phyloP scores from a whole-genome alignment of 257 asterid species.

The Nicotiana tabacum region DNA sequence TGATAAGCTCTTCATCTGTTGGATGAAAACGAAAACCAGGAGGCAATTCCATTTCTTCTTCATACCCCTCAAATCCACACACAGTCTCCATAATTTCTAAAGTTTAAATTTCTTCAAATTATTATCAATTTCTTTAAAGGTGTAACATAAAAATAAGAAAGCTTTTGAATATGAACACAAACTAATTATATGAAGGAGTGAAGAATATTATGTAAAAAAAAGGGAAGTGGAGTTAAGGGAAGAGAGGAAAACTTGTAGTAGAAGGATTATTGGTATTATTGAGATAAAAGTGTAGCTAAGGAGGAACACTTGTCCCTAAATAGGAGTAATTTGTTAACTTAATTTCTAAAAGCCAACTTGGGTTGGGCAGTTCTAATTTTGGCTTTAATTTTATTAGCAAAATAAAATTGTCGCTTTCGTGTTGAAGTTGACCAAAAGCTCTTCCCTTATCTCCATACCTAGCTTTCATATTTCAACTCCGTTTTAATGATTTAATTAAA shows the following conservation, averaged over 20 bases:
- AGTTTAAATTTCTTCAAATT: not conserved
- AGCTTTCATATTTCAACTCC: not conserved
- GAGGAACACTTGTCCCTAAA: constrained; percentile 36
- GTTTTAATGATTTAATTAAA: not conserved
- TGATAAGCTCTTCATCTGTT: constrained; percentile 67
- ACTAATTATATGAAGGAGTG: not conserved
- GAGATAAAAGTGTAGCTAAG: constrained; percentile 25
- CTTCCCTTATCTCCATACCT: not conserved
- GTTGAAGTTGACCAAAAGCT: constrained; percentile 3
- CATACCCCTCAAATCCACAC: not conserved
- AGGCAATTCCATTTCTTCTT: constrained; percentile 47
- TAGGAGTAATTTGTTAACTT: constrained; percentile 20
- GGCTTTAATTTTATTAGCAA: not conserved
- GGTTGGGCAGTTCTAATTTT: constrained; percentile 7
- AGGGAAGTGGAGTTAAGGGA: constrained; percentile 16
- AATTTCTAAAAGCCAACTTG: not conserved
- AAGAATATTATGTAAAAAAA: not conserved
- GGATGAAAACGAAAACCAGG: constrained; percentile 83
- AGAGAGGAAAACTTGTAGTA: constrained; percentile 18
- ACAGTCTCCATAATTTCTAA: not conserved
- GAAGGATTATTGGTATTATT: constrained; percentile 24
- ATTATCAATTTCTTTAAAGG: not conserved
- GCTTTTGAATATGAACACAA: not conserved
- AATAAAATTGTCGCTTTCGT: not conserved
- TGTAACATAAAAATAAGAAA: no score